Conservation (phyloP, 257 asterid genomes). For the Anisodus acutangulus region DNA sequence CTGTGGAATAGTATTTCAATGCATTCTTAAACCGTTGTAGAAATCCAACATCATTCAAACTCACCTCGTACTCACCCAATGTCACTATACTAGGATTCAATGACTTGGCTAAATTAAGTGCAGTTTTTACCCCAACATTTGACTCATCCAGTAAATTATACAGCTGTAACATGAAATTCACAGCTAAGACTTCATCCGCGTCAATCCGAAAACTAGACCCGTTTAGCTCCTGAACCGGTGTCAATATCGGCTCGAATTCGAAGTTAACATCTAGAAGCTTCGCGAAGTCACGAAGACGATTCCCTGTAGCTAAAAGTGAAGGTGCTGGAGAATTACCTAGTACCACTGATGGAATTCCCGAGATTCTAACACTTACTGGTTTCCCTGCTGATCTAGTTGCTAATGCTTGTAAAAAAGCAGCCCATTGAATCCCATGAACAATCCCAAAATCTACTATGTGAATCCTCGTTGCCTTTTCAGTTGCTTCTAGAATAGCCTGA, state of each 20-base stretch:
- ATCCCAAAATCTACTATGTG: slow-evolving; percentile 95
- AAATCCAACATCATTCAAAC: slow-evolving; percentile 67
- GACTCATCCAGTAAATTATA: slow-evolving; percentile 70
- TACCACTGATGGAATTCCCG: slow-evolving; percentile 87
- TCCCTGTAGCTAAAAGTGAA: slow-evolving; percentile 81
- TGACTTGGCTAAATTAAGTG: slow-evolving; percentile 73
- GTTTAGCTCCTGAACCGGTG: slow-evolving; percentile 61
- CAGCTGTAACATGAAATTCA: slow-evolving; percentile 90
- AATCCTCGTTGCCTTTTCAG: slow-evolving; percentile 61
- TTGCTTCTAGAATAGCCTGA: slow-evolving; percentile 91
- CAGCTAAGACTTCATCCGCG: slow-evolving; percentile 67
- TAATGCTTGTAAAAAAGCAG: slow-evolving; percentile 90
- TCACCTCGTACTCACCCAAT: slow-evolving; percentile 80
- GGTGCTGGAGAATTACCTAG: slow-evolving; percentile 67
- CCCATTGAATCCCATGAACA: slow-evolving; percentile 96
- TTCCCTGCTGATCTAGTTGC: slow-evolving; percentile 90
- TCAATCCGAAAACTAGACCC: slow-evolving; percentile 64
- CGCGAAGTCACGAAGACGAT: slow-evolving; percentile 81
- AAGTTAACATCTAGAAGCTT: slow-evolving; percentile 77
- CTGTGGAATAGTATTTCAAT: slow-evolving; percentile 67
- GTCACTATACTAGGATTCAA: slow-evolving; percentile 82
- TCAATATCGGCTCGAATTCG: slow-evolving; percentile 75
- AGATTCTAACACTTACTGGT: slow-evolving; percentile 69
- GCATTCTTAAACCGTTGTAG: slow-evolving; percentile 72
- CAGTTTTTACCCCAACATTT: slow-evolving; percentile 54